Percentiles rank a stretch among this genome's conserved stretches.
Conservation (phyloP, 495 filamentous ascomycete species). For the Chaetomidium leptoderma region DNA sequence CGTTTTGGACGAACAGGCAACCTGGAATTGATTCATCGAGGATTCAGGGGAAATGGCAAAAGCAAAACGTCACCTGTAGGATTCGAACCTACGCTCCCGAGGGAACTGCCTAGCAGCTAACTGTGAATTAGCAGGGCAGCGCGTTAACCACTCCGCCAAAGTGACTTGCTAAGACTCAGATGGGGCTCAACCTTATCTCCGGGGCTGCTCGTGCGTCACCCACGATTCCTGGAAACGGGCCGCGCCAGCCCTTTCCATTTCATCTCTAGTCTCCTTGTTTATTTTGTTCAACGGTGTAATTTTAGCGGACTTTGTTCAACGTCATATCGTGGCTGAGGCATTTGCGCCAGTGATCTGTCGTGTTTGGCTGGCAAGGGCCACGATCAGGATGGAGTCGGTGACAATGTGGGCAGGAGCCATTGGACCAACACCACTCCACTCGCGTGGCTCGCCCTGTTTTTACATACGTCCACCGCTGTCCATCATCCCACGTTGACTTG, state of each 20-base stretch:
- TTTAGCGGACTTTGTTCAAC: too few relatives aligned
- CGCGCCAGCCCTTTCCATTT: too few relatives aligned
- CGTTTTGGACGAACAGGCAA: too few relatives aligned
- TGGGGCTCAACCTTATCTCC: too few relatives aligned
- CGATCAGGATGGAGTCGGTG: not conserved
- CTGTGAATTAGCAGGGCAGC: constrained; percentile 29
- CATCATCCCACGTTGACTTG: too few relatives aligned
- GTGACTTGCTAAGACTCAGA: constrained; percentile 18
- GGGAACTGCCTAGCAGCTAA: constrained; percentile 28
- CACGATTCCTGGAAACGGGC: too few relatives aligned
- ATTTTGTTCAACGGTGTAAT: too few relatives aligned
- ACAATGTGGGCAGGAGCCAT: not conserved
- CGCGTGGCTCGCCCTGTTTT: not conserved
- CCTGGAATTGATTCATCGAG: not conserved
- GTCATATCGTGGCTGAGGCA: too few relatives aligned
- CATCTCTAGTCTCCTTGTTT: too few relatives aligned
- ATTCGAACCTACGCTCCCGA: constrained; percentile 35
- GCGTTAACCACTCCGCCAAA: constrained; percentile 34
- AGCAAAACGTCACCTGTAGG: constrained; percentile 29
- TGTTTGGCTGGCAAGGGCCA: not conserved
- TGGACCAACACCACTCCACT: not conserved
- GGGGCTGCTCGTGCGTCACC: too few relatives aligned
- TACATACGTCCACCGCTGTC: too few relatives aligned
- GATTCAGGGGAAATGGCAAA: too few relatives aligned
- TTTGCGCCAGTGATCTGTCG: not conserved